Evolutionary conservation across 495 filamentous ascomycete genomes (phyloP), one percentile per base, ranked within the genome.

Genomic region (Hypomontagnella submonticulosa): DNA sequence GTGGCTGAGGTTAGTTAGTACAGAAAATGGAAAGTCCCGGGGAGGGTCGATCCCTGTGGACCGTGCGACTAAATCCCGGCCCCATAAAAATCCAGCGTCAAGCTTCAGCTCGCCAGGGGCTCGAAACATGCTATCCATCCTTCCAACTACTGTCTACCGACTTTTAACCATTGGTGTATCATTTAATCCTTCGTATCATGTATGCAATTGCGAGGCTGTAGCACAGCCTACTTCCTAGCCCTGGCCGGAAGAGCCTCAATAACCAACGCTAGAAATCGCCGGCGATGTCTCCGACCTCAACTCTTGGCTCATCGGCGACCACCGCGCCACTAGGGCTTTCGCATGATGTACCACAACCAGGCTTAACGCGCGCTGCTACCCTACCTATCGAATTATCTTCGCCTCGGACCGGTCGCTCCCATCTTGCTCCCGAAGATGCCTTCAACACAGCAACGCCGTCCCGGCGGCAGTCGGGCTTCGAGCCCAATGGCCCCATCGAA

Each of bases 401-500:
- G n/a, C 71, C 71, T 49, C 79, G 75, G 48, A 72, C 78, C 48
- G 77, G 82, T 54, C 80, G 80, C 9, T 79, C 79, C 51, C 88
- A 85, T 50, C 85, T 96, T 15, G 86, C 91, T 12, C 92, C 92
- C 30, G 91, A 93, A 75, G 91, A 96, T 86, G 92, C 92, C 48
- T 90, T 91, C 75, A 86, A 85, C 70, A 77, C 86, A 16, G 71
- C 80, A 4, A 83, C 85, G 0, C 82, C 87, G 11, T 84, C 85
- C 2, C 80, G 85, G 36, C 83, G 83, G 13, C 83, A 83, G 43
- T 80, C 77, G 1, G 71, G 73, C 2, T 80, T 79, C 16, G 76
- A 77, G 15, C 73, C 73, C 41, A 78, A 78, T 43, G 54, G 57
- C 23, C 41, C 66, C 37, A 64, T 70, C 20, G 77, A 81, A 1